A percentile compares a stretch with the other conserved stretches of the same genome.
These are phyloP conservation scores for Termitomyces sp. DNA, from an alignment of 768 basidiomycete species.

Conservation along the genomic window DNA sequence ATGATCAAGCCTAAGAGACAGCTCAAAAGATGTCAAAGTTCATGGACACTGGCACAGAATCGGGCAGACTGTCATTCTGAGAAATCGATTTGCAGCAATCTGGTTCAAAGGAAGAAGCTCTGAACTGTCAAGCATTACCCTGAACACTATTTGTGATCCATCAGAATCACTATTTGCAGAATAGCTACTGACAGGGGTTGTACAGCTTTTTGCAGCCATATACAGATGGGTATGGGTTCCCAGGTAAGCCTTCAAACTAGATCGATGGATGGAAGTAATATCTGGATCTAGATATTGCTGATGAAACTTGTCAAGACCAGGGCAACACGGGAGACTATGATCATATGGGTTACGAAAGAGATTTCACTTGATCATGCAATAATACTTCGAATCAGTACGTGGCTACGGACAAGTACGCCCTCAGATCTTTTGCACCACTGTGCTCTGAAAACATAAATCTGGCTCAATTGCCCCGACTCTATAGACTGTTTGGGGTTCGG, in stretches of 20 bases:
- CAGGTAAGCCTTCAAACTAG: not conserved
- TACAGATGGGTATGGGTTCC: not conserved
- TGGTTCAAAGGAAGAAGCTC: not conserved
- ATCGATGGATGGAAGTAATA: not conserved
- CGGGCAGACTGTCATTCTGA: not conserved
- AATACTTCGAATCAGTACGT: not conserved
- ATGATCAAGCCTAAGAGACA: not conserved
- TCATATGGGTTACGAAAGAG: not conserved
- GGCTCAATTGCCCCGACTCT: not conserved
- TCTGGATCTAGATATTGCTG: not conserved
- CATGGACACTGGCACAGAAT: not conserved
- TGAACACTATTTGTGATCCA: not conserved
- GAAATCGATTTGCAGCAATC: not conserved
- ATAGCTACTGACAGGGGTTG: not conserved
- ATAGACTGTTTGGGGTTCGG: not conserved
- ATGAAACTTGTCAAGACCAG: not conserved
- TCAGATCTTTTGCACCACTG: not conserved
- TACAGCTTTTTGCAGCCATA: not conserved
- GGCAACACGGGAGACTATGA: not conserved
- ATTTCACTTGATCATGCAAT: not conserved
- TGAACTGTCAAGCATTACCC: not conserved
- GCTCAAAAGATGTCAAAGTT: too few species aligned
- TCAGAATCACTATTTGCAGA: not conserved
- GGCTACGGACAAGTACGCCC: not conserved
- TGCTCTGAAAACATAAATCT: not conserved